A percentile compares a stretch with the other conserved stretches of the same genome.
Evolutionary conservation across 345 rosid genomes (phyloP).

Genomic region (Lepidium sativum): DNA sequence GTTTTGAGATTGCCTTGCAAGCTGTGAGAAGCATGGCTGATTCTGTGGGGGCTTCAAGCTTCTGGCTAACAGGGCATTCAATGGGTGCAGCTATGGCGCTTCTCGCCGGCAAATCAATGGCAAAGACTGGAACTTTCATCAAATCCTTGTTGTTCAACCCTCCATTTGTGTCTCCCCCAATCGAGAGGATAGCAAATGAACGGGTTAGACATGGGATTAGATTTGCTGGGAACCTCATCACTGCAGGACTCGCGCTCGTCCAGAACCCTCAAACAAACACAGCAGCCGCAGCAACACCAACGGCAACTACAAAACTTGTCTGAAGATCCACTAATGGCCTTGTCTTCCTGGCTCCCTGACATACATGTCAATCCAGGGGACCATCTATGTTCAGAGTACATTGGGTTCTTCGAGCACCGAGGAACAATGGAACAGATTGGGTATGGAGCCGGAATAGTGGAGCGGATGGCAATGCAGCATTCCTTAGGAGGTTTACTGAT

Average conservation of each 20-base stretch:
- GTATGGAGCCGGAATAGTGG: conserved; percentile 58
- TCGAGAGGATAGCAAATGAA: conserved; percentile 58
- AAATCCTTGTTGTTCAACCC: conserved; percentile 71
- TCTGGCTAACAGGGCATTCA: conserved; percentile 89
- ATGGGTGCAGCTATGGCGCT: conserved; percentile 79
- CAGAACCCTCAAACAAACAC: conserved; percentile 20
- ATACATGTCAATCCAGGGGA: conserved; percentile 63
- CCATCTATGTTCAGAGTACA: conserved; percentile 65
- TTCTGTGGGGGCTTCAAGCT: conserved; percentile 43
- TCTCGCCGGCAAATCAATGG: conserved; percentile 72
- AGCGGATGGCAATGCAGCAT: conserved; percentile 59
- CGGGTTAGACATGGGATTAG: conserved; percentile 54
- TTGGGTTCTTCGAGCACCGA: conserved; percentile 79
- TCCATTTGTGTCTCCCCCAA: conserved; percentile 66
- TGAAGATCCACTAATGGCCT: conserved; percentile 32
- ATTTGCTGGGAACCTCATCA: conserved; percentile 55
- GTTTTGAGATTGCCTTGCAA: conserved; percentile 61
- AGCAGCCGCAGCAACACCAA: conserved; percentile 21
- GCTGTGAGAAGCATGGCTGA: conserved; percentile 56
- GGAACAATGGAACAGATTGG: conserved; percentile 80
- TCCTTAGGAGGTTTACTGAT: conserved; percentile 60
- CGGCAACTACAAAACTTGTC: conserved; percentile 20
- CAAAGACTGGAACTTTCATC: conserved; percentile 42
- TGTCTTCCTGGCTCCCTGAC: conserved; percentile 59
- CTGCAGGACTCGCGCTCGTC: conserved; percentile 72